Evolutionary conservation across 805 yeast genomes (phyloP).

Genomic region (Yarrowia osloensis): DNA sequence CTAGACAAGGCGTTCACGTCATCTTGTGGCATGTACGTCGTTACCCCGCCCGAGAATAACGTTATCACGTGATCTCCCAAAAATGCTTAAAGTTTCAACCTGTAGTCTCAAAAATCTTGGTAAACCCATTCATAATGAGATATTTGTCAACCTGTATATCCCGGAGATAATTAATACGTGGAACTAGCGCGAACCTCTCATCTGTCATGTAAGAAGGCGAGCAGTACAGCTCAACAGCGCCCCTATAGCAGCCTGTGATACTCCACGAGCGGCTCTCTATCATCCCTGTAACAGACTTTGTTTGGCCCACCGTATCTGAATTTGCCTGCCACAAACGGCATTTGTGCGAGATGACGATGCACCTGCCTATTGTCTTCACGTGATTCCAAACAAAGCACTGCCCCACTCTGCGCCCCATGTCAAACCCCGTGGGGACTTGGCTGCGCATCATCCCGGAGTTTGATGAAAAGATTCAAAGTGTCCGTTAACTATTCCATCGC

Average conservation of each 20-base stretch:
- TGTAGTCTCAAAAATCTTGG: too few relatives aligned
- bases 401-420: conserved; percentile 21
- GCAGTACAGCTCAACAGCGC: too few relatives aligned
- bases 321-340: background rate
- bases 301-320: too few relatives aligned
- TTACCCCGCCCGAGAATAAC: background rate
- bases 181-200: too few relatives aligned
- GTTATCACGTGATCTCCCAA: background rate
- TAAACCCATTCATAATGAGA: background rate
- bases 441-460: background rate
- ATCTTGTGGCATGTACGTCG: background rate
- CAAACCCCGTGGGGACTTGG: conserved; percentile 11
- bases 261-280: too few relatives aligned
- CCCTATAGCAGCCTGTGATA: too few relatives aligned
- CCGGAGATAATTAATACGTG: background rate
- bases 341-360: background rate
- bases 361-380: background rate
- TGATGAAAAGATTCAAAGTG: too few relatives aligned
- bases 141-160: background rate
- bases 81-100: background rate
- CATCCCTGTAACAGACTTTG: too few relatives aligned
- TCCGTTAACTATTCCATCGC: too few relatives aligned
- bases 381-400: background rate
- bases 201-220: too few relatives aligned
- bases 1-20: background rate